A percentile compares a stretch with the other conserved stretches of the same genome.
phyloP scores from a whole-genome alignment of 2,329 filamentous ascomycete species.

The Achaetomium macrosporum region DNA sequence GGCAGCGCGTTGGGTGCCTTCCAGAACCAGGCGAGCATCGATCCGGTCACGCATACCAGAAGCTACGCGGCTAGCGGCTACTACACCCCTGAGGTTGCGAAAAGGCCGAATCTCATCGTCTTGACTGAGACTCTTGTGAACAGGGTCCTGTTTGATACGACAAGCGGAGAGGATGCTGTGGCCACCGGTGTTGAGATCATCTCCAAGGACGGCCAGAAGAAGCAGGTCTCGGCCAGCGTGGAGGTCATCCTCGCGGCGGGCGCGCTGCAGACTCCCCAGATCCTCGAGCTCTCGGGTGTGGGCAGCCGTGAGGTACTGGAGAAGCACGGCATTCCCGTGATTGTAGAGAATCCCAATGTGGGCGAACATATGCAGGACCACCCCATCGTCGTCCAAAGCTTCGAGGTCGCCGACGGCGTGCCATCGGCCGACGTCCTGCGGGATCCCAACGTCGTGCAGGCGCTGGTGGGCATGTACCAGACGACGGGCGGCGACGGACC shows the following conservation, averaged over 20 bases:
- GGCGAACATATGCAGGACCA: constrained; percentile 44
- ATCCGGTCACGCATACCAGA: constrained; percentile 20
- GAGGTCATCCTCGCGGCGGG: constrained; percentile 41
- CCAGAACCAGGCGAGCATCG: constrained; percentile 21
- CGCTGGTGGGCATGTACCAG: constrained; percentile 32
- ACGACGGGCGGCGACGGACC: constrained; percentile 28
- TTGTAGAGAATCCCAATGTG: constrained; percentile 39
- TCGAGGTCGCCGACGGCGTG: constrained; percentile 37
- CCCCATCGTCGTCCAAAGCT: constrained; percentile 31
- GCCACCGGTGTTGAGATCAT: constrained; percentile 32
- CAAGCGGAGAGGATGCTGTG: constrained; percentile 21
- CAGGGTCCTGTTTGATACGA: constrained; percentile 29
- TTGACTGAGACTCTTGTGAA: constrained; percentile 31
- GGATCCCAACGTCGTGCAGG: constrained; percentile 29
- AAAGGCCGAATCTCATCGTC: constrained; percentile 32
- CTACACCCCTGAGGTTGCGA: constrained; percentile 30
- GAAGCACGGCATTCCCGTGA: constrained; percentile 32
- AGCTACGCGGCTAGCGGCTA: constrained; percentile 32
- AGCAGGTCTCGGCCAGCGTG: constrained; percentile 8
- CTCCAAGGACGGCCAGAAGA: constrained; percentile 24
- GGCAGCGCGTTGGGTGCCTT: constrained; percentile 19
- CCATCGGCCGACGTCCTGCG: constrained; percentile 34
- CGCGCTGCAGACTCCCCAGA: constrained; percentile 32
- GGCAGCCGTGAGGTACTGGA: constrained; percentile 36
- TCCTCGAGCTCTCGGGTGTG: constrained; percentile 34